Conservation (phyloP, 768 basidiomycete genomes). For the Pholiota conissans region DNA sequence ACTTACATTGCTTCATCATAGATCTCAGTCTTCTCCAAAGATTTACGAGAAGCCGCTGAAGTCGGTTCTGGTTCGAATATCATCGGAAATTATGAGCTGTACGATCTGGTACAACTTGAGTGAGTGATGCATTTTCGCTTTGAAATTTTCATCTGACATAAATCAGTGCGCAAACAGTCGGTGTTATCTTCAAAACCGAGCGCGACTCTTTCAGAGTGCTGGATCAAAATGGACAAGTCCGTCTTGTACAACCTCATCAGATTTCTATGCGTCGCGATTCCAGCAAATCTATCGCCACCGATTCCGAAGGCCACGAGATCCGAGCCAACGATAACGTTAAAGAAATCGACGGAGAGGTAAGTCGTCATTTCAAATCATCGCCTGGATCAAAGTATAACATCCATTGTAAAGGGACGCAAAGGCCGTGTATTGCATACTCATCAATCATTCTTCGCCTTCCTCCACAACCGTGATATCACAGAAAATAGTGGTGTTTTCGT, state of each 20-base stretch:
- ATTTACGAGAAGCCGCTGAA: conserved; percentile 95
- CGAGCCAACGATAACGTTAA: conserved; percentile 89
- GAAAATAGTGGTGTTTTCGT: conserved; percentile 97
- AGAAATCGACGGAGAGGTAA: conserved; percentile 85
- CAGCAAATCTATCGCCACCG: conserved; percentile 80
- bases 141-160: conserved; percentile 11
- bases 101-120: conserved; percentile 97
- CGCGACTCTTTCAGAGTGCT: conserved; percentile 94
- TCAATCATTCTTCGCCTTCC: conserved; percentile 91
- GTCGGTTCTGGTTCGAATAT: conserved; percentile 90
- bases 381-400: too few species aligned
- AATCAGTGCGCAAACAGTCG: conserved; percentile 83
- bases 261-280: conserved; percentile 90
- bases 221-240: conserved; percentile 90
- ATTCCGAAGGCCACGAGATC: conserved; percentile 86
- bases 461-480: conserved; percentile 86
- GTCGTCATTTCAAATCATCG: too few species aligned
- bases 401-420: conserved; percentile 65
- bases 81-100: conserved; percentile 92
- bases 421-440: conserved; percentile 92
- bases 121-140: conserved; percentile 39
- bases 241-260: conserved; percentile 89
- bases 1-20: conserved; percentile 25
- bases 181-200: conserved; percentile 97
- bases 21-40: conserved; percentile 97